Conservation (phyloP, 495 filamentous ascomycete genomes). For the Penicillium angulare region DNA sequence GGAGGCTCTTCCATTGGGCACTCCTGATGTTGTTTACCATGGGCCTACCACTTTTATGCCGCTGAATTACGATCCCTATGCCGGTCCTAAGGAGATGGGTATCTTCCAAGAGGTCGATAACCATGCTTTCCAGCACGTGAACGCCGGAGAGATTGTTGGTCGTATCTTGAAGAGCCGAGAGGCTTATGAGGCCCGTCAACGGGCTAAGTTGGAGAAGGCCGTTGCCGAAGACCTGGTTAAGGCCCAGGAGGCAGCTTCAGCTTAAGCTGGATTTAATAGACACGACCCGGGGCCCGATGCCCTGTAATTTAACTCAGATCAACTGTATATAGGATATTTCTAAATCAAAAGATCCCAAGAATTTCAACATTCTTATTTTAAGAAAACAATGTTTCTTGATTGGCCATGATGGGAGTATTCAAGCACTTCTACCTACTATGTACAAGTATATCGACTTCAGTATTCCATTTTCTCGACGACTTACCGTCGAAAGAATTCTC, state of each 20-base stretch:
- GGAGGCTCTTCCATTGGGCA: slow-evolving; percentile 68
- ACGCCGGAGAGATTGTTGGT: slow-evolving; percentile 87
- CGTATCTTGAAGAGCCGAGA: slow-evolving; percentile 81
- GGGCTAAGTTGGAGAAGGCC: slow-evolving; percentile 81
- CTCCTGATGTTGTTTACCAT: slow-evolving; percentile 84
- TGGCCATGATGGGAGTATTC: too few relatives aligned
- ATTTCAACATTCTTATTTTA: too few relatives aligned
- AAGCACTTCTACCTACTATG: too few relatives aligned
- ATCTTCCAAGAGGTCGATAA: slow-evolving; percentile 70
- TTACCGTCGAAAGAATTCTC: too few relatives aligned
- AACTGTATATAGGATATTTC: too few relatives aligned
- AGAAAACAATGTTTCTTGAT: background rate
- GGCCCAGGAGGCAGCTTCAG: slow-evolving; percentile 30
- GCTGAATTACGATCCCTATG: slow-evolving; percentile 81
- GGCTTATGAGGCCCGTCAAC: slow-evolving; percentile 86
- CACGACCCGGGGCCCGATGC: too few relatives aligned
- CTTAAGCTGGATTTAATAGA: slow-evolving; percentile 5
- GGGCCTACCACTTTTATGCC: slow-evolving; percentile 91
- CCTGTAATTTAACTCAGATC: slow-evolving; percentile 7
- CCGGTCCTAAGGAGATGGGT: slow-evolving; percentile 70
- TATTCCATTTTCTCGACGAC: too few relatives aligned
- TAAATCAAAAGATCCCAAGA: too few relatives aligned
- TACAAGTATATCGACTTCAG: too few relatives aligned
- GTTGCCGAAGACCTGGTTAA: slow-evolving; percentile 59
- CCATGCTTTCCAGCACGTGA: slow-evolving; percentile 82